phyloP scores from a whole-genome alignment of 305 asterid species.

The Fraxinus sp. region DNA sequence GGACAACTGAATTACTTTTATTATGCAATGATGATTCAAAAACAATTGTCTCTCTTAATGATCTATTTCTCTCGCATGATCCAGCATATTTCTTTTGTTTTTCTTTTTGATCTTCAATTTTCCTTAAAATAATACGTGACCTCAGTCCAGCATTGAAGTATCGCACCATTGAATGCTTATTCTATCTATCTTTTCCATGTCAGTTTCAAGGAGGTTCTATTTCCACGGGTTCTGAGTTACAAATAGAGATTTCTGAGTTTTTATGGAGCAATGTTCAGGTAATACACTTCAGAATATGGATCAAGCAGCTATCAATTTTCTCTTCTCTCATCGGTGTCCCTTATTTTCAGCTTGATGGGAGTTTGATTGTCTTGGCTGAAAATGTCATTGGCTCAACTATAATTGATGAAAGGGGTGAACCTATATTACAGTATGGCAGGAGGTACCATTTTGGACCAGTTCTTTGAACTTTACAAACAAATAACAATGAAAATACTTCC shows the following conservation, averaged over 20 bases:
- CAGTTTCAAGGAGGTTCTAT: slow-evolving; percentile 92
- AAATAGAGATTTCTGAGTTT: slow-evolving; percentile 88
- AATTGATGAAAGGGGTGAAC: slow-evolving; percentile 55
- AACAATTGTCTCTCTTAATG: neutral
- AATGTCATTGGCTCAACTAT: slow-evolving; percentile 69
- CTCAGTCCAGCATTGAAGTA: neutral
- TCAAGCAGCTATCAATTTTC: neutral
- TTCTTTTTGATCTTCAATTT: neutral
- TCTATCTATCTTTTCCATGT: slow-evolving; percentile 27
- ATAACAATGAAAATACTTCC: slow-evolving; percentile 15
- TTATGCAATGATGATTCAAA: neutral
- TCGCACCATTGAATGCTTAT: slow-evolving; percentile 10
- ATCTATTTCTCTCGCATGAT: neutral
- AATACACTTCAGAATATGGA: slow-evolving; percentile 27
- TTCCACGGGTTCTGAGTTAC: slow-evolving; percentile 78
- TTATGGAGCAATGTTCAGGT: slow-evolving; percentile 94
- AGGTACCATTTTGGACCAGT: slow-evolving; percentile 47
- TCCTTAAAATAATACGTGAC: neutral
- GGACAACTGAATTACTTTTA: neutral
- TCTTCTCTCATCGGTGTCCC: slow-evolving; percentile 33
- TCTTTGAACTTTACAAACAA: slow-evolving; percentile 15
- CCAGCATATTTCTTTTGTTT: neutral
- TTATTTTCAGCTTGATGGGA: slow-evolving; percentile 78
- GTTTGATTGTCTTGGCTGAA: slow-evolving; percentile 59
- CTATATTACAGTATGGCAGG: slow-evolving; percentile 71